phyloP scores from a whole-genome alignment of 2,329 filamentous ascomycete genomes.

The Epicoccum nigrum region DNA sequence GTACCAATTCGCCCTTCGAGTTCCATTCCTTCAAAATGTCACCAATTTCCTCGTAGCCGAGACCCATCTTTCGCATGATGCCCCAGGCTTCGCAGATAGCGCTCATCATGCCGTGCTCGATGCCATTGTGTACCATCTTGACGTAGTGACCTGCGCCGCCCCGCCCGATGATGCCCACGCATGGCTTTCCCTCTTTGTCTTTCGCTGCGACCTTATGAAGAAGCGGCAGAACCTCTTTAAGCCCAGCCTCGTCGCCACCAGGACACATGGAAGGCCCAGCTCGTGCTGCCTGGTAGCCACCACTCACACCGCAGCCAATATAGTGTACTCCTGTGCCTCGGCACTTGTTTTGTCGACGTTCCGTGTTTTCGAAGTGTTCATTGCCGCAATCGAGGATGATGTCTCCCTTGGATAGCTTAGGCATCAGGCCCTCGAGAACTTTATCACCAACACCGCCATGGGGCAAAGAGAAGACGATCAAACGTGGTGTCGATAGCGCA shows the following conservation, averaged over 20 bases:
- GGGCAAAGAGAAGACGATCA: constrained; percentile 61
- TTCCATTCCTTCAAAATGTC: constrained; percentile 68
- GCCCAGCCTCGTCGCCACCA: constrained; percentile 62
- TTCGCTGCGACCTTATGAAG: constrained; percentile 67
- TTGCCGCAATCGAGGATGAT: constrained; percentile 74
- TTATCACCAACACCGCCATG: constrained; percentile 57
- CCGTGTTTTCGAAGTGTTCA: constrained; percentile 69
- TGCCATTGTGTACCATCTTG: constrained; percentile 79
- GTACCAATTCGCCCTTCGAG: constrained; percentile 60
- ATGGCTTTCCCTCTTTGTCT: constrained; percentile 63
- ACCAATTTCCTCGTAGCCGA: constrained; percentile 66
- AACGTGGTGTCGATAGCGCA: constrained; percentile 55
- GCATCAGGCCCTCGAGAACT: constrained; percentile 55
- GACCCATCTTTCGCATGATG: constrained; percentile 64
- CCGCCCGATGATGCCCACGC: constrained; percentile 65
- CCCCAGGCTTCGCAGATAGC: constrained; percentile 69
- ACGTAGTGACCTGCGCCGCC: constrained; percentile 73
- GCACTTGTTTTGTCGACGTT: constrained; percentile 65
- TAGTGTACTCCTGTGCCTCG: constrained; percentile 65
- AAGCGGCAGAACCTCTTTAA: constrained; percentile 66
- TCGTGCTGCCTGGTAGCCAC: constrained; percentile 71
- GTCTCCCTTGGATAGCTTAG: constrained; percentile 63
- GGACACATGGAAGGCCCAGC: constrained; percentile 72
- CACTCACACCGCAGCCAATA: constrained; percentile 71
- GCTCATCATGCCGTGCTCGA: constrained; percentile 74